Base-by-base conservation (phyloP, 495 filamentous ascomycete genomes). In the Aeminium ludgeri region DNA sequence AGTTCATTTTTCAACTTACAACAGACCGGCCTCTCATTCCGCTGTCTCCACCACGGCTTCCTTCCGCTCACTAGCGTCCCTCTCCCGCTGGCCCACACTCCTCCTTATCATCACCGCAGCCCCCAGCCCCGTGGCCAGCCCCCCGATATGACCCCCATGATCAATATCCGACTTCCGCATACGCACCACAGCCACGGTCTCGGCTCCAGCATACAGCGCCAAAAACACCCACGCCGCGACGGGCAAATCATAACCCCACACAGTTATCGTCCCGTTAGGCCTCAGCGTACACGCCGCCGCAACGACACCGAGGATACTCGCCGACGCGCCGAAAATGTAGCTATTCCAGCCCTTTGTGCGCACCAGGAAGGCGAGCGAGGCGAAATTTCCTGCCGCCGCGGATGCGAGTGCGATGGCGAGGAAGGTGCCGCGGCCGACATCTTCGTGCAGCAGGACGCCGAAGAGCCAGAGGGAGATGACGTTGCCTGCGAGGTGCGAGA, bases 341-440 rank as follows among this genome's bases (percentile, higher is more conserved):
- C 68, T 60, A 2, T 55, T 54, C 30, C 78, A 66, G 39, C 58
- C 53, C 8, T 59, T 56, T 6, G 54, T 43, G 8, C 85, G 44
- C 25, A 86, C 76, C 36, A 71, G 65, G 23, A 56, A 57, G 10
- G 65, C 51, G 36, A 95, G 61, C 18, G 74, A 77, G 2, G 64
- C 56, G 43, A 82, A 69, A 31, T 76, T 77, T 23, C 74, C 78
- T 10, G 82, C 18, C 0, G 70, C 68, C 30, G 83, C 86, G 2
- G 72, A 64, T 0, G 72, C 59, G 29, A 91, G 50, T 57, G 84
- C 91, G 5, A 92, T 62, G 6, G 78, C 75, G 3, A 97, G 63
- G 59, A 95, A 93, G 44, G 76, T 72, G 30, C 78, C 85, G 15
- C 87, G 72, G 30, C 86, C 87, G 39, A 95, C 69, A 40, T 93